These are phyloP conservation scores for Terana coerulea DNA, from an alignment of 768 basidiomycete species.

Conservation along the genomic window DNA sequence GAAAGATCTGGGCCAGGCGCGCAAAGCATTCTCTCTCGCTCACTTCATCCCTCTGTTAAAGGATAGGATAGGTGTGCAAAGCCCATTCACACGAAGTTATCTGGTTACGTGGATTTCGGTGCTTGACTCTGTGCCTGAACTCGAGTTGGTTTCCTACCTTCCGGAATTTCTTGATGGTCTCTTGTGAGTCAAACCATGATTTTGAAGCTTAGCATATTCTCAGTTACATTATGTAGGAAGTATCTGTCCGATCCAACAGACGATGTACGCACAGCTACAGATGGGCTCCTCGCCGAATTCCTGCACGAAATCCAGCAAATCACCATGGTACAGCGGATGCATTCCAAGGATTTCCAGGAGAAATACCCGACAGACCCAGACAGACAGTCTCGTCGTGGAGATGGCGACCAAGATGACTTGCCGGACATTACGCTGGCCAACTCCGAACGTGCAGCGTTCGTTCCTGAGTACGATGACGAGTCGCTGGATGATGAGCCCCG, in stretches of 20 bases:
- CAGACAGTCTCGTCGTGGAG: slow-evolving; percentile 35
- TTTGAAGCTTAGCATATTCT: slow-evolving; percentile 7
- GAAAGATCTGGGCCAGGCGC: slow-evolving; percentile 36
- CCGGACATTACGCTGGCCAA: slow-evolving; percentile 57
- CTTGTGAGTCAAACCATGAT: slow-evolving; percentile 50
- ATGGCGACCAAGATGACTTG: slow-evolving; percentile 45
- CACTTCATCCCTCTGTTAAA: slow-evolving; percentile 92
- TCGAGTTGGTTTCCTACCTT: slow-evolving; percentile 91
- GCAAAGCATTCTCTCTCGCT: slow-evolving; percentile 88
- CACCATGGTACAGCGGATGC: slow-evolving; percentile 64
- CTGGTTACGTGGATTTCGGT: slow-evolving; percentile 97
- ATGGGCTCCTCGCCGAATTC: slow-evolving; percentile 85
- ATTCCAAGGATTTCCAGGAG: slow-evolving; percentile 50
- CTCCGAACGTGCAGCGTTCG: slow-evolving; percentile 53
- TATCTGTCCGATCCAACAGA: slow-evolving; percentile 94
- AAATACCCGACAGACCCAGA: slow-evolving; percentile 39
- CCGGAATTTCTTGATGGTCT: slow-evolving; percentile 95
- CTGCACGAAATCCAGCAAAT: slow-evolving; percentile 88
- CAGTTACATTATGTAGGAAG: slow-evolving; percentile 47
- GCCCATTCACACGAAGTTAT: slow-evolving; percentile 93
- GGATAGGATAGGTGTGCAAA: slow-evolving; percentile 92
- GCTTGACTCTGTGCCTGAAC: slow-evolving; percentile 92
- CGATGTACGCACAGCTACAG: slow-evolving; percentile 89
- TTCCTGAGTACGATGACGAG: slow-evolving; percentile 44
- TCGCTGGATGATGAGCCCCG: slow-evolving; percentile 19